Percentiles rank a stretch among this genome's conserved stretches.
Evolutionary conservation across 495 filamentous ascomycete species (phyloP).

Genomic region (Neurospora sp.): DNA sequence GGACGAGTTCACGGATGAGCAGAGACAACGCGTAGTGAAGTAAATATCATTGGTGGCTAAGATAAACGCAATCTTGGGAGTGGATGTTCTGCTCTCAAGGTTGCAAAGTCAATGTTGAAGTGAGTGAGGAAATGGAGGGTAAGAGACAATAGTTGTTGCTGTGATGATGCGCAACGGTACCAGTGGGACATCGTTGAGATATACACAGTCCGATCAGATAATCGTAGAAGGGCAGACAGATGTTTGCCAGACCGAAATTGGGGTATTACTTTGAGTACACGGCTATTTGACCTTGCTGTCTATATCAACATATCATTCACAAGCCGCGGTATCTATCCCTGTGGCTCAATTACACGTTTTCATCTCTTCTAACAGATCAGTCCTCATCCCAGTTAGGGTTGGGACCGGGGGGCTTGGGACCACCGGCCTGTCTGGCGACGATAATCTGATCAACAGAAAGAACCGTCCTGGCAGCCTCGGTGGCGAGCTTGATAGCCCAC

Average conservation of each 20-base stretch:
- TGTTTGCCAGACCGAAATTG: not conserved
- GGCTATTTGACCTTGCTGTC: not conserved
- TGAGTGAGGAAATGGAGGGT: too few species aligned
- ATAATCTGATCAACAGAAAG: slow-evolving; percentile 99
- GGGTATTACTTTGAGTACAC: not conserved
- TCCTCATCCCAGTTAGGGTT: slow-evolving; percentile 99
- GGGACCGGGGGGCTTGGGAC: slow-evolving; percentile 89
- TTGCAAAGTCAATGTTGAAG: too few species aligned
- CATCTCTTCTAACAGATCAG: slow-evolving; percentile 30
- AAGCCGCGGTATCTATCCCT: not conserved
- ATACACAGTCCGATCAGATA: too few species aligned
- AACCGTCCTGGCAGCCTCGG: slow-evolving; percentile 87
- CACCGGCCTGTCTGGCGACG: slow-evolving; percentile 92
- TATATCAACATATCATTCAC: not conserved
- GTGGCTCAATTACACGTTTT: not conserved
- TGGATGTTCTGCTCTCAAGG: too few species aligned
- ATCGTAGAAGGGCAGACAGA: not conserved
- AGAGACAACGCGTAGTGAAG: too few species aligned
- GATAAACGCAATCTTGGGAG: too few species aligned
- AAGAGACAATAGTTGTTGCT: too few species aligned
- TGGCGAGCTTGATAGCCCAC: slow-evolving; percentile 94
- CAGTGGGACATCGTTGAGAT: too few species aligned
- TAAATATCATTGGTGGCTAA: too few species aligned
- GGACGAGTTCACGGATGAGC: too few species aligned
- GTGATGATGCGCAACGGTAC: too few species aligned